Percentiles rank a stretch among this genome's conserved stretches.
These are phyloP conservation scores for Erodium trifolium DNA, from an alignment of 441 rosid genomes.

Conservation along the genomic window DNA sequence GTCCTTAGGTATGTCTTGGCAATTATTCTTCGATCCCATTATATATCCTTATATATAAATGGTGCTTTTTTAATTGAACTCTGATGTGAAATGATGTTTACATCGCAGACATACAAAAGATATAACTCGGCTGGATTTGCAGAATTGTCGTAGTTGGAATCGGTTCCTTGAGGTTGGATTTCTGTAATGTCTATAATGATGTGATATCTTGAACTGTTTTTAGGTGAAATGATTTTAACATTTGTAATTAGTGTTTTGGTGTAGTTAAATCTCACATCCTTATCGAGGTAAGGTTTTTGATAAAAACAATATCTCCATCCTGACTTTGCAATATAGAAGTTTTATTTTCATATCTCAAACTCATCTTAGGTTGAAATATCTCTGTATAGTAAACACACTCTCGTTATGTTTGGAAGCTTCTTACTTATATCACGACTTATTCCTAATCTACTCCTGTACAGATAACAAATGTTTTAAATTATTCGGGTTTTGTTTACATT, in stretches of 20 bases:
- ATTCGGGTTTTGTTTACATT: background rate
- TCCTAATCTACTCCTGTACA: background rate
- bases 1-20: conserved; percentile 53
- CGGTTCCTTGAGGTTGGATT: conserved; percentile 82
- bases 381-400: background rate
- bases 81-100: conserved; percentile 13
- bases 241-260: background rate
- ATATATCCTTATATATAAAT: conserved; percentile 14
- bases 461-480: background rate
- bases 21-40: conserved; percentile 14
- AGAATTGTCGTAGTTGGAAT: conserved; percentile 73
- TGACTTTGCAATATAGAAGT: background rate
- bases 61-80: conserved; percentile 16
- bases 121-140: conserved; percentile 64
- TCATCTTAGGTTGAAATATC: background rate
- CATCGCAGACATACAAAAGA: conserved; percentile 63
- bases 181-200: background rate
- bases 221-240: background rate
- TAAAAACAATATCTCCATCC: background rate
- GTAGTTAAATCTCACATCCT: background rate
- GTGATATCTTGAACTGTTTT: no score
- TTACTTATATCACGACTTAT: background rate
- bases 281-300: background rate
- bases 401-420: background rate
- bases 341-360: background rate